Conservation (phyloP, 768 basidiomycete species). For the Boletus pseudopeckii region DNA sequence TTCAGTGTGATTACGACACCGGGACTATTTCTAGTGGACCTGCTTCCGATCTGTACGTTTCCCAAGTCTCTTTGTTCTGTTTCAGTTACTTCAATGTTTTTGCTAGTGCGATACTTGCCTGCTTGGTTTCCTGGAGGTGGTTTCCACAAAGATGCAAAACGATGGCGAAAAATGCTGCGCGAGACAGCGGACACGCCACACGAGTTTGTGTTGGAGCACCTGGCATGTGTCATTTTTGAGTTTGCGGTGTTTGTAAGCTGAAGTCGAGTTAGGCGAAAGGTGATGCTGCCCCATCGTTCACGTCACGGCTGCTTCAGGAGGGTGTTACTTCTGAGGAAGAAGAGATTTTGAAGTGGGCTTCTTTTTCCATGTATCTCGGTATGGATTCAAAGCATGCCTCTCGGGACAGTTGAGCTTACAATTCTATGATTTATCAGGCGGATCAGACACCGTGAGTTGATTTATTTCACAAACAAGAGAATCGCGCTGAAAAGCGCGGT, state of each 20-base stretch:
- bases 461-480: constrained; percentile 21
- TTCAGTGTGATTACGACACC: constrained; percentile 7
- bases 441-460: constrained; percentile 11
- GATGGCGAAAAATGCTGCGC: constrained; percentile 1
- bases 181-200: constrained; percentile 2
- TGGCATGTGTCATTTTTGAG: constrained; percentile 10
- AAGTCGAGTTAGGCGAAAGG: constrained; percentile 5
- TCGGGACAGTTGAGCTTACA: not conserved
- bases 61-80: not conserved
- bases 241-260: not conserved
- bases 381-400: not conserved
- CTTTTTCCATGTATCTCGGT: constrained; percentile 18
- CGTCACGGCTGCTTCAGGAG: constrained; percentile 11
- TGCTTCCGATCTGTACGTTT: constrained; percentile 7
- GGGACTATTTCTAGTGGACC: constrained; percentile 12
- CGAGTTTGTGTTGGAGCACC: constrained; percentile 9
- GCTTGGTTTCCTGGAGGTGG: constrained; percentile 23
- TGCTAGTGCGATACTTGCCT: constrained; percentile 15
- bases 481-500: constrained; percentile 1
- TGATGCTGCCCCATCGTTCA: constrained; percentile 9
- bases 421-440: constrained; percentile 20
- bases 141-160: constrained; percentile 12
- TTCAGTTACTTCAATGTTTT: not conserved
- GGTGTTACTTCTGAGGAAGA: constrained; percentile 9
- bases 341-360: constrained; percentile 13